These are phyloP conservation scores for Yamadazyma tumulicola DNA, from an alignment of 805 yeast genomes.

Conservation along the genomic window DNA sequence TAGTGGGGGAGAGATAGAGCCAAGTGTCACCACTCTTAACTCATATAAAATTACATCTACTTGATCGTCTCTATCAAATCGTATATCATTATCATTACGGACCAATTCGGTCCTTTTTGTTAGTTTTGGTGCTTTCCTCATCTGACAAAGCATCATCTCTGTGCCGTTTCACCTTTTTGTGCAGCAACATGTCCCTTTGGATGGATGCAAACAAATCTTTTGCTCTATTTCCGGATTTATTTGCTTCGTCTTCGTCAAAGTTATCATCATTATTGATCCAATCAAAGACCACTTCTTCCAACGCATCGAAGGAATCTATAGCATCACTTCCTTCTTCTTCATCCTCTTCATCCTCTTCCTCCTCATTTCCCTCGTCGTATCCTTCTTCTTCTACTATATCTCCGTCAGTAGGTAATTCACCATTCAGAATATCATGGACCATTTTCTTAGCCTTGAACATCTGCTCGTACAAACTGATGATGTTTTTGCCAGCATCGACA, in stretches of 20 bases:
- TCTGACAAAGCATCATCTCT: slow-evolving; percentile 12
- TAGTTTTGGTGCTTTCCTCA: too few species aligned
- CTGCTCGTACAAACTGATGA: slow-evolving; percentile 14
- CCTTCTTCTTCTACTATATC: slow-evolving; percentile 12
- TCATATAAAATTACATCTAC: too few species aligned
- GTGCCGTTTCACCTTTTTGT: slow-evolving; percentile 14
- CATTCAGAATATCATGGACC: slow-evolving; percentile 6
- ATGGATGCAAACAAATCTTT: slow-evolving; percentile 18
- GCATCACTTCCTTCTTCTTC: slow-evolving; percentile 4
- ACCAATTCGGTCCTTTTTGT: too few species aligned
- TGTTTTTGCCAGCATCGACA: slow-evolving; percentile 27
- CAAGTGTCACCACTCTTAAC: too few species aligned
- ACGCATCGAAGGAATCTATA: slow-evolving; percentile 13
- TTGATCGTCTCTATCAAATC: too few species aligned
- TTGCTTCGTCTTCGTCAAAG: not conserved
- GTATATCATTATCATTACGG: too few species aligned
- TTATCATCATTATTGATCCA: too few species aligned
- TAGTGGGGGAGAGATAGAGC: too few species aligned
- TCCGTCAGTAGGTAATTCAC: slow-evolving; percentile 10
- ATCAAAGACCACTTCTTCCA: slow-evolving; percentile 22
- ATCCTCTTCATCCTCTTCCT: slow-evolving; percentile 8
- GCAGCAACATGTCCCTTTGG: slow-evolving; percentile 11
- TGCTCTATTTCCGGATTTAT: slow-evolving; percentile 5
- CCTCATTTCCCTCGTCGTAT: slow-evolving; percentile 6
- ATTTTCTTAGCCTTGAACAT: too few species aligned